phyloP scores from a whole-genome alignment of 2,329 filamentous ascomycete genomes.

The Pezicula neosporulosa region DNA sequence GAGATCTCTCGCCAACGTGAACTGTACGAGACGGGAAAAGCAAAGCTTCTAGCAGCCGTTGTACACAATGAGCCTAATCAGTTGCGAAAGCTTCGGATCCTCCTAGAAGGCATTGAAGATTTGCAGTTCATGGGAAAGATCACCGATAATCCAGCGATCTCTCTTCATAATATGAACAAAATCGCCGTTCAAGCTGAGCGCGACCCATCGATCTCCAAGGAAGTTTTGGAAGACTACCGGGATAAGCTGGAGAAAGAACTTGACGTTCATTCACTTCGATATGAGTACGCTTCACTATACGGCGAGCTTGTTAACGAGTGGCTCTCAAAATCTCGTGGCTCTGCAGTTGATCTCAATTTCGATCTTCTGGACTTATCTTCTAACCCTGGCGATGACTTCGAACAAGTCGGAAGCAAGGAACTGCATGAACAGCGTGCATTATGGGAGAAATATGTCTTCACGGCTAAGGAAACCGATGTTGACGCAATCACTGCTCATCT shows the following conservation, averaged over 20 bases:
- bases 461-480: conserved; percentile 38
- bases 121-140: conserved; percentile 28
- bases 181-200: conserved; percentile 48
- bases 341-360: too few species aligned
- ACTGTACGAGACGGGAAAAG: conserved; percentile 43
- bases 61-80: conserved; percentile 22
- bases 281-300: conserved; percentile 53
- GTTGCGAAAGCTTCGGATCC: conserved; percentile 27
- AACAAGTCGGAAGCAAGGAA: conserved; percentile 47
- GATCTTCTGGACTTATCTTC: too few species aligned
- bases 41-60: conserved; percentile 33
- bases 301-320: conserved; percentile 51
- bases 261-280: conserved; percentile 43
- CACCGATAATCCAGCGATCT: conserved; percentile 18
- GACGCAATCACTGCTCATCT: conserved; percentile 45
- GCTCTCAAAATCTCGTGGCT: conserved; percentile 32
- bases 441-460: conserved; percentile 55
- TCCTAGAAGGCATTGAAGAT: conserved; percentile 33
- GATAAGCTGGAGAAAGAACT: conserved; percentile 42
- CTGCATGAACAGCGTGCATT: conserved; percentile 48
- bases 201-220: conserved; percentile 47
- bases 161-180: conserved; percentile 38
- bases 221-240: conserved; percentile 42
- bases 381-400: conserved; percentile 27
- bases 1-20: conserved; percentile 48